Evolutionary conservation across 768 basidiomycete genomes (phyloP), one percentile per base, ranked within the genome.

Genomic region (Termitomyces sp.): DNA sequence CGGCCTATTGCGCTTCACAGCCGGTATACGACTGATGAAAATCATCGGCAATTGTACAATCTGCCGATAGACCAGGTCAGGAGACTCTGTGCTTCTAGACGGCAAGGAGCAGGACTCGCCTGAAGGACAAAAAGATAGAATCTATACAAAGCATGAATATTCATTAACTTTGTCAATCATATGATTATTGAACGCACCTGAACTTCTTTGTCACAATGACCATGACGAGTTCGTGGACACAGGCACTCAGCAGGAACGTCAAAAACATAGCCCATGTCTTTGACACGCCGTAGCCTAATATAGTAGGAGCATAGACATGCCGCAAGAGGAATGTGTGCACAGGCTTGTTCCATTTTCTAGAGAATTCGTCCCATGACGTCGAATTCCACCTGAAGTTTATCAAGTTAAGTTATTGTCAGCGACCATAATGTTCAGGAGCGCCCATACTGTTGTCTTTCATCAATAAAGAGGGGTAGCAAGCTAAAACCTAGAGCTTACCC

Each of bases 271-370:
- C 97, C n/a, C 80, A 77, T 5, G 80, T 79, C 56, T 81, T 83
- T 43, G 91, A 89, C 51, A 97, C 71, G 57, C 82, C 79, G 69
- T 91, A 89, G 53, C 85, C 81, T 45, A 82, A 75, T 55, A 96
- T 91, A 7, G 91, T 84, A 10, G 94, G 89, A 3, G 94, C 87
- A 64, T 99, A 99, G 33, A 99, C 94, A 67, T 99, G 97, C 11
- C 93, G 85, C 17, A 98, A 80, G 40, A 99, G 82, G 80, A 92
- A 92, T n/a, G 80, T 79, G 62, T 98, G 87, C 33, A 98, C 96
- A 11, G 96, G 96, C 62, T 91, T 94, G 74, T 98, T 98, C 96
- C 97, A 98, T 74, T 96, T 95, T 44, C 97, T 86, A 3, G 95
- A 91, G 69, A 96, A 98, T 70, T 98, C 93, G 63, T 98, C 96